Conservation (phyloP, 768 basidiomycete species). For the Psilocybe subaeruginosa region DNA sequence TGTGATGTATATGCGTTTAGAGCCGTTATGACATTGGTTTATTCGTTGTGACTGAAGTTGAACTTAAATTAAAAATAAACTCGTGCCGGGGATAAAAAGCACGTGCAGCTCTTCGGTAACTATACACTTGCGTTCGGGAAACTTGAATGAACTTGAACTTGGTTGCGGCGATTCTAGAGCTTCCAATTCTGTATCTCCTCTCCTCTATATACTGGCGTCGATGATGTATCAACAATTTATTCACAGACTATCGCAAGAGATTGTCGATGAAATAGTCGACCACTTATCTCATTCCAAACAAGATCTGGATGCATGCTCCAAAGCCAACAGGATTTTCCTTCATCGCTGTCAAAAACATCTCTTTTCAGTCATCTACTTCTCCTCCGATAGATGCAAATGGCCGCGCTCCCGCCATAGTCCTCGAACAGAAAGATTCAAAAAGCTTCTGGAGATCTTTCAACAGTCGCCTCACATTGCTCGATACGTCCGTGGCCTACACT, state of each 20-base stretch:
- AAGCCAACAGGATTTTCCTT: constrained; percentile 1
- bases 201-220: not conserved
- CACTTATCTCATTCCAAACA: not conserved
- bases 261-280: constrained; percentile 13
- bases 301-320: constrained; percentile 2
- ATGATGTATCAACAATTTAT: not conserved
- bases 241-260: constrained; percentile 5
- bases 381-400: not conserved
- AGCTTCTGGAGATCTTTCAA: constrained; percentile 6
- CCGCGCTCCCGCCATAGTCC: not conserved
- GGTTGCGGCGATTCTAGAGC: too few species aligned
- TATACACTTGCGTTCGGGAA: too few species aligned
- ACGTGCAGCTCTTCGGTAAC: too few species aligned
- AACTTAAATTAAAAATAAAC: too few species aligned
- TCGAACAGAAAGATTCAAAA: not conserved
- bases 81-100: too few species aligned
- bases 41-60: too few species aligned
- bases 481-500: constrained; percentile 4
- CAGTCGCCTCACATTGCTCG: constrained; percentile 6
- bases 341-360: constrained; percentile 1
- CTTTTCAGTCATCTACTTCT: constrained; percentile 5
- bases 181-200: not conserved
- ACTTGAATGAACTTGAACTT: too few species aligned
- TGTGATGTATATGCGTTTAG: too few species aligned
- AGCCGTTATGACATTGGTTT: too few species aligned